Conservation (phyloP, 2,329 filamentous ascomycete genomes). For the Coniochaeta hoffmannii region DNA sequence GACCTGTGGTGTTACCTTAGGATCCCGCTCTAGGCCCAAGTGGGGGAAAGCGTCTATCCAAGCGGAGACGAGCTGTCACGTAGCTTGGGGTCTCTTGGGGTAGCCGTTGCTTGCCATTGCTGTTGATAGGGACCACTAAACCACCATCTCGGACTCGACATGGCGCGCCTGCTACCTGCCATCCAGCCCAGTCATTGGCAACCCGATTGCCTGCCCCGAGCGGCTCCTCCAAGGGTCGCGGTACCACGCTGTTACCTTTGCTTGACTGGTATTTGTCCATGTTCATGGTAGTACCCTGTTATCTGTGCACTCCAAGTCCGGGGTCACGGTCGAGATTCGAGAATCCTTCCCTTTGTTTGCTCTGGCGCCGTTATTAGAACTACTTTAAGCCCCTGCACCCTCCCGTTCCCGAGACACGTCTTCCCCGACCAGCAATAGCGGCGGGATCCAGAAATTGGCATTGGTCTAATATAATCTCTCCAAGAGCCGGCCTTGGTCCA, state of each 20-base stretch:
- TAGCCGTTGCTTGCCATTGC: neutral
- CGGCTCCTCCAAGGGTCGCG: neutral
- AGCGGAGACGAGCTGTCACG: neutral
- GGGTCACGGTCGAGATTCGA: neutral
- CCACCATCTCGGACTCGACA: neutral
- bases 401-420: conserved; percentile 1
- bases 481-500: neutral
- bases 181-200: neutral
- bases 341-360: neutral
- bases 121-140: neutral
- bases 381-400: conserved; percentile 3
- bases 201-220: neutral
- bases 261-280: neutral
- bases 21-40: conserved; percentile 3
- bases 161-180: neutral
- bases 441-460: conserved; percentile 1
- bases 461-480: neutral
- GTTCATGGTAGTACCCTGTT: neutral
- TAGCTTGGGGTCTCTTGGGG: neutral
- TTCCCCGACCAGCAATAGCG: conserved; percentile 1
- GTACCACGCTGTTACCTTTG: neutral
- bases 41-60: neutral
- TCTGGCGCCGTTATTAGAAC: neutral
- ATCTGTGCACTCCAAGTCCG: neutral
- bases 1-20: conserved; percentile 1